Evolutionary conservation across 2,329 filamentous ascomycete genomes (phyloP).

Genomic region (Monilinia fructigena): DNA sequence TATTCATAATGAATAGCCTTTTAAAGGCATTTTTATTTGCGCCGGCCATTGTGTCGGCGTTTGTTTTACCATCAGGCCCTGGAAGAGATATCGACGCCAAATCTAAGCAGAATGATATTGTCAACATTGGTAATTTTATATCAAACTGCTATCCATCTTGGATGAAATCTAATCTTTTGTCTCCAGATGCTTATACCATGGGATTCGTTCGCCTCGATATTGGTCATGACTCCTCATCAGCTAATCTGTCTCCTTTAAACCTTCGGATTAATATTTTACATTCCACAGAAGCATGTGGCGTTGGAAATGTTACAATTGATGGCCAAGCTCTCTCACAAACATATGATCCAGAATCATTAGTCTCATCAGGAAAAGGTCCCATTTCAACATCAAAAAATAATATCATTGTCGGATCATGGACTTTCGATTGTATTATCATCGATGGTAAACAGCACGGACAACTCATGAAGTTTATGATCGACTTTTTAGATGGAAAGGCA

Average conservation of each 20-base stretch:
- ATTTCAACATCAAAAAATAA: constrained; percentile 44
- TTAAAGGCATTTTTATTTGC: constrained; percentile 37
- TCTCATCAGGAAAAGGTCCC: constrained; percentile 43
- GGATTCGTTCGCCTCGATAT: constrained; percentile 30
- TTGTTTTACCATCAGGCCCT: constrained; percentile 29
- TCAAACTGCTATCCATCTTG: too few relatives aligned
- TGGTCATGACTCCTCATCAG: constrained; percentile 29
- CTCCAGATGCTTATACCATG: constrained; percentile 26
- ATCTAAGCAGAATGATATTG: background rate
- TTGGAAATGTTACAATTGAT: constrained; percentile 50
- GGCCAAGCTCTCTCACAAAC: constrained; percentile 46
- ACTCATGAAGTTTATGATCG: constrained; percentile 47
- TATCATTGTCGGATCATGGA: constrained; percentile 48
- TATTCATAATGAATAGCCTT: constrained; percentile 38
- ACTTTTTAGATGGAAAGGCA: constrained; percentile 45
- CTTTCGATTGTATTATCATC: constrained; percentile 47
- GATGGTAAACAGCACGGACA: constrained; percentile 46
- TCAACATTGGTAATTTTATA: background rate
- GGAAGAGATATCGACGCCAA: background rate
- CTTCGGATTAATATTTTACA: constrained; percentile 49
- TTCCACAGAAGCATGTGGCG: constrained; percentile 48
- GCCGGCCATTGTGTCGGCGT: constrained; percentile 34
- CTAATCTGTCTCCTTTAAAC: constrained; percentile 27
- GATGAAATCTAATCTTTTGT: background rate
- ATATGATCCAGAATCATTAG: constrained; percentile 24